phyloP scores from a whole-genome alignment of 495 filamentous ascomycete species.

The Ascodesmis nigricans region DNA sequence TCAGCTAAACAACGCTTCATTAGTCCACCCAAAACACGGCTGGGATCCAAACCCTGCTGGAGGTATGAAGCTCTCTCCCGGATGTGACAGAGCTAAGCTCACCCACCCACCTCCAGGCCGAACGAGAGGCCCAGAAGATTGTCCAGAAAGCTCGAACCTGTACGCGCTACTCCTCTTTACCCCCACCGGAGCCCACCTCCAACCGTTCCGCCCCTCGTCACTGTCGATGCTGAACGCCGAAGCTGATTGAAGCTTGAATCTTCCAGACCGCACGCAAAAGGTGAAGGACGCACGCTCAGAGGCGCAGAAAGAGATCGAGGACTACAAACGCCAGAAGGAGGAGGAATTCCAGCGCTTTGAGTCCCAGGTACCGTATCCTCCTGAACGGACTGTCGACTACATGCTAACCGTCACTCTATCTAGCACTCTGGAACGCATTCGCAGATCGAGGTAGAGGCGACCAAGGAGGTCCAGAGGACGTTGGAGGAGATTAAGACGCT shows the following conservation, averaged over 20 bases:
- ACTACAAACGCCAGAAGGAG: constrained; percentile 75
- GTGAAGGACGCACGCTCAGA: constrained; percentile 88
- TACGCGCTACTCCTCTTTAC: constrained; percentile 23
- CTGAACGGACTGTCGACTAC: constrained; percentile 2
- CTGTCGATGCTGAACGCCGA: constrained; percentile 3
- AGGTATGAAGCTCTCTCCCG: constrained; percentile 57
- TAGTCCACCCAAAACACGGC: constrained; percentile 96
- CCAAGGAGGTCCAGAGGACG: constrained; percentile 57
- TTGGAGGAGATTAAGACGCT: constrained; percentile 61
- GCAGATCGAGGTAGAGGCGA: constrained; percentile 65
- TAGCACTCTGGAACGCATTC: constrained; percentile 66
- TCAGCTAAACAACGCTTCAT: constrained; percentile 6
- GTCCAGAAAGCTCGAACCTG: constrained; percentile 51
- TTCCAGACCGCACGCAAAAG: constrained; percentile 76
- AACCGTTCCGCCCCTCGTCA: neutral
- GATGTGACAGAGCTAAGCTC: too few relatives aligned
- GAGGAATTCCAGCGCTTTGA: constrained; percentile 90
- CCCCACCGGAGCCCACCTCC: neutral
- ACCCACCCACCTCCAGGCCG: constrained; percentile 38
- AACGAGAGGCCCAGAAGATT: constrained; percentile 97
- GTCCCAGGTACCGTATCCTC: constrained; percentile 41
- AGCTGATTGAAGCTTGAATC: too few relatives aligned
- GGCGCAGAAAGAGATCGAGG: constrained; percentile 95
- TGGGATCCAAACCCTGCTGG: constrained; percentile 94
- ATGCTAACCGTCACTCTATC: neutral